Conservation (phyloP, 345 rosid species). For the Ailanthus altissimus region DNA sequence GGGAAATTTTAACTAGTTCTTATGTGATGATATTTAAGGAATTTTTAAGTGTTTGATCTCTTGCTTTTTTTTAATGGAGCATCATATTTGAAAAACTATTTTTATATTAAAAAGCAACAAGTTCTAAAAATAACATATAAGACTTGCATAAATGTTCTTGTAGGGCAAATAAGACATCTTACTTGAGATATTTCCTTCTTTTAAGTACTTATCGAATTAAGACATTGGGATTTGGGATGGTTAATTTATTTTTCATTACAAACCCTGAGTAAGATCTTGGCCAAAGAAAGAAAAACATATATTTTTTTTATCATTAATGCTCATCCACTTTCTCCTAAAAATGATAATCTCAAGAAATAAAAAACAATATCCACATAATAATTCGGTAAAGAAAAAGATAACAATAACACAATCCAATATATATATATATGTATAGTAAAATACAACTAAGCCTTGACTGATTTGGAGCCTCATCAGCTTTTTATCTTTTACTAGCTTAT, state of each 20-base stretch:
- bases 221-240: no score
- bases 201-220: no score
- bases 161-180: no score
- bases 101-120: no score
- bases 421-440: neutral
- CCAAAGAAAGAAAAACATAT: neutral
- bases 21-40: no score
- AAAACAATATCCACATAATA: slow-evolving; percentile 3
- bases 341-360: neutral
- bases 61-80: no score
- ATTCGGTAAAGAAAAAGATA: neutral
- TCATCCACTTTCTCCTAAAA: neutral
- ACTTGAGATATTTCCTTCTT: no score
- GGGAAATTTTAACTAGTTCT: no score
- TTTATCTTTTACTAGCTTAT: slow-evolving; percentile 32
- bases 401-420: neutral
- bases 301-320: neutral
- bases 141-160: no score
- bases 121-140: no score
- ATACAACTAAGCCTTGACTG: slow-evolving; percentile 8
- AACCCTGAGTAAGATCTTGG: neutral
- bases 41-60: no score
- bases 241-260: neutral
- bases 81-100: no score
- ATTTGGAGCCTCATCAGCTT: slow-evolving; percentile 37